Conservation (phyloP, 805 yeast genomes). For the Candida pini region DNA sequence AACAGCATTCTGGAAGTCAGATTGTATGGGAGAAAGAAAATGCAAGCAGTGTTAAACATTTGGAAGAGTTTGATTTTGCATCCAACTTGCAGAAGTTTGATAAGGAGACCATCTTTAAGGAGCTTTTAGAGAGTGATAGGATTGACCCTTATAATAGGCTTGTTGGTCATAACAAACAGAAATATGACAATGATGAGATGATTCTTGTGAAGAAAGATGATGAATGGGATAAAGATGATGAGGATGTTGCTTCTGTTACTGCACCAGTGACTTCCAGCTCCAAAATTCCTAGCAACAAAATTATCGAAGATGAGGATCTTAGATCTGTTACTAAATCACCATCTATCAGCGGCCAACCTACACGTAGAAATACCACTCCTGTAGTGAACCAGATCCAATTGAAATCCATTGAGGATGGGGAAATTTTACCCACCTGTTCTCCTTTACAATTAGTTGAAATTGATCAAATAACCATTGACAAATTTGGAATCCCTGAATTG, state of each 20-base stretch:
- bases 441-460: constrained; percentile 77
- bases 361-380: constrained; percentile 15
- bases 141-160: constrained; percentile 56
- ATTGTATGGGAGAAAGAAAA: constrained; percentile 46
- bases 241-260: constrained; percentile 13
- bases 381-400: constrained; percentile 11
- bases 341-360: constrained; percentile 8
- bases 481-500: constrained; percentile 42
- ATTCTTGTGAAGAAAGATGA: constrained; percentile 49
- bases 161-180: constrained; percentile 66
- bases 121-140: constrained; percentile 60
- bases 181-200: constrained; percentile 69
- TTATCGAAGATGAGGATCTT: not conserved
- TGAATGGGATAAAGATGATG: constrained; percentile 56
- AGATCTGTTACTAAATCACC: too few species aligned
- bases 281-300: not conserved
- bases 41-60: constrained; percentile 39
- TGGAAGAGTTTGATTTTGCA: constrained; percentile 78
- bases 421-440: constrained; percentile 55
- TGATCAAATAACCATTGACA: constrained; percentile 53
- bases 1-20: constrained; percentile 21
- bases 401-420: constrained; percentile 14
- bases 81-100: constrained; percentile 78
- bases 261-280: constrained; percentile 16
- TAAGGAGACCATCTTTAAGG: constrained; percentile 72